A percentile compares a stretch with the other conserved stretches of the same genome.
These are phyloP conservation scores for Hibiscus mutabilis DNA, from an alignment of 345 rosid species.

Conservation along the genomic window DNA sequence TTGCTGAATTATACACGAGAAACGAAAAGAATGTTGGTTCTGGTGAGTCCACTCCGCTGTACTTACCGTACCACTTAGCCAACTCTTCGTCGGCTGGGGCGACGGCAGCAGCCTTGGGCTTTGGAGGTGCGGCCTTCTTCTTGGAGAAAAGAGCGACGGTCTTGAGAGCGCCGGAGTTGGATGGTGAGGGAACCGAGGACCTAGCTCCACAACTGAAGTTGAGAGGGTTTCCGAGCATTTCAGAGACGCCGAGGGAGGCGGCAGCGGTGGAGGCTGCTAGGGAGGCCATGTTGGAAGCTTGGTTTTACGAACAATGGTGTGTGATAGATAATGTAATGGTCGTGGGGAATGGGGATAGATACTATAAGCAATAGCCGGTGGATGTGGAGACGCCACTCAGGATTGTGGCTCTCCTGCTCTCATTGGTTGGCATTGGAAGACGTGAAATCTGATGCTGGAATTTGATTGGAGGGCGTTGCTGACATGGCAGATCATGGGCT, in stretches of 20 bases:
- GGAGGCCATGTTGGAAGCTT: constrained; percentile 32
- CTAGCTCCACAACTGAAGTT: constrained; percentile 44
- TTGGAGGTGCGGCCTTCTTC: constrained; percentile 70
- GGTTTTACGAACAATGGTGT: neutral
- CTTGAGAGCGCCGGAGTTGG: constrained; percentile 58
- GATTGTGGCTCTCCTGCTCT: constrained; percentile 14
- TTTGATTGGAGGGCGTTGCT: constrained; percentile 46
- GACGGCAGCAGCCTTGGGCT: constrained; percentile 44
- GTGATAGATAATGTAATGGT: neutral
- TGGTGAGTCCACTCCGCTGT: neutral
- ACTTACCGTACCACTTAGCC: constrained; percentile 98
- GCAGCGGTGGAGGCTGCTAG: constrained; percentile 48
- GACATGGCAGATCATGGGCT: constrained; percentile 48
- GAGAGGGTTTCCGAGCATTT: constrained; percentile 72
- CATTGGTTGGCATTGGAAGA: constrained; percentile 34
- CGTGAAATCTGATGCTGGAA: constrained; percentile 49
- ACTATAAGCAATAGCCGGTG: constrained; percentile 54
- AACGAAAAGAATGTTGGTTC: neutral
- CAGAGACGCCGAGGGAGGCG: constrained; percentile 78
- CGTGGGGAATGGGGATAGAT: constrained; percentile 14
- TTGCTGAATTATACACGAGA: neutral
- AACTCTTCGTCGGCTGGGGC: constrained; percentile 61
- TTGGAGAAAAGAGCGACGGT: constrained; percentile 73
- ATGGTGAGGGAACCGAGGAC: constrained; percentile 46
- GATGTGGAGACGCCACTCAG: constrained; percentile 22